Base-by-base conservation (phyloP, 129 eudicot species). In the Oenanthe sinensis region DNA sequence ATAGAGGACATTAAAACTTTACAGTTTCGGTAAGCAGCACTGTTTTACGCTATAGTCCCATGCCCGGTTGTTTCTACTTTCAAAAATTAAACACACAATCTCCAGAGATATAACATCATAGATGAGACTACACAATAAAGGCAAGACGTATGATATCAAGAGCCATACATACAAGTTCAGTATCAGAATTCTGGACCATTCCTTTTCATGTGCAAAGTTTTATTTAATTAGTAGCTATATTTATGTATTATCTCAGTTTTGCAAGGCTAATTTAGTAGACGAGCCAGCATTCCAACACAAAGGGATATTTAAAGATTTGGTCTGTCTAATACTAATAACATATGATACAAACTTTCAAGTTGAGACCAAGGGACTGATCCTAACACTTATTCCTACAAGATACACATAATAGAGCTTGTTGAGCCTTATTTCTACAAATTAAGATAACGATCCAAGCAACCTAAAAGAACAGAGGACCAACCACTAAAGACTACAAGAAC, bases 381-480 rank as follows among this genome's bases (percentile, higher is more conserved):
- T 14, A 74, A 24, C n/a, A n/a, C 19, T 74, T 74, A 74, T 74
- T 74, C 77, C 77, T 74, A 46, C 77, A 26, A 46, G 42, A 37
- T 26, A 28, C 60, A 28, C 77, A 26, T n/a, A 11, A 70, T 2
- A 26, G 22, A 46, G 60, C 58, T 74, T 36, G 6, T 74, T 15
- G 3, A 46, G 36, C 48, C 77, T 74, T 74, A 74, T 74, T 74
- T 15, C 58, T 45, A 24, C 17, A 13, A 24, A 50, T 30, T 74
- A n/a, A 46, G 42, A 28, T 74, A 4, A 26, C 1, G 33, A 22
- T 72, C 54, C 45, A 43, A 19, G 52, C 36, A 5, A 71, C 48
- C 49, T 43, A 71, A 71, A 9, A 69, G 46, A 69, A 69, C 74
- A 69, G 19, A 5, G 71, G 2, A 42, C 2, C 52, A 48, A 48